A percentile compares a stretch with the other conserved stretches of the same genome.
phyloP scores from a whole-genome alignment of 1,284 basidiomycete species.

The Sporisorium reilianum region DNA sequence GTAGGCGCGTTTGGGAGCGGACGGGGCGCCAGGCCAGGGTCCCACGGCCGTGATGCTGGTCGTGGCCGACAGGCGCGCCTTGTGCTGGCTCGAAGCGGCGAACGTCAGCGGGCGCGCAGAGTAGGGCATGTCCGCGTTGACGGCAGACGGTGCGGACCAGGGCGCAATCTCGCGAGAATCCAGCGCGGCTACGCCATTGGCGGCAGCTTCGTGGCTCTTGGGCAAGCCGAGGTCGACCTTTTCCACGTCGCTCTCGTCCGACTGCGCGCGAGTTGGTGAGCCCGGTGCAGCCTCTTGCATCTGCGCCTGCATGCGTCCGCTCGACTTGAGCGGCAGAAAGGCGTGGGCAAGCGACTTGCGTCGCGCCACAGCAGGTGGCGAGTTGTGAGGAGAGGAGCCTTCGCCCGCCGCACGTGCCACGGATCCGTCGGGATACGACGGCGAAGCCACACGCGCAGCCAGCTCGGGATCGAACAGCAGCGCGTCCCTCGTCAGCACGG shows the following conservation, averaged over 20 bases:
- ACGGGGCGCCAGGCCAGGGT: neutral
- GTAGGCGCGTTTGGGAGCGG: slow-evolving; percentile 22
- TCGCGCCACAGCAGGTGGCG: slow-evolving; percentile 14
- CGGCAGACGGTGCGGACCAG: slow-evolving; percentile 17
- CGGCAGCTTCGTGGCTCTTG: slow-evolving; percentile 8
- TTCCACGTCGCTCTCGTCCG: slow-evolving; percentile 12
- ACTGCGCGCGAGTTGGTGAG: slow-evolving; percentile 8
- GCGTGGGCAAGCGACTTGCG: slow-evolving; percentile 25
- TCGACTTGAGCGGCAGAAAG: slow-evolving; percentile 22
- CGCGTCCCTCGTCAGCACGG: slow-evolving; percentile 42
- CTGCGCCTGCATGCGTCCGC: slow-evolving; percentile 22
- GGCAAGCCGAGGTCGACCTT: slow-evolving; percentile 12
- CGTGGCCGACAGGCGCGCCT: slow-evolving; percentile 27
- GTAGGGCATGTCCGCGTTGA: slow-evolving; percentile 7
- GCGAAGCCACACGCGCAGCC: slow-evolving; percentile 20
- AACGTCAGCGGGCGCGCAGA: slow-evolving; percentile 29
- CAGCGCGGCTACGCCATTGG: neutral
- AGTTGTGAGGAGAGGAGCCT: slow-evolving; percentile 10
- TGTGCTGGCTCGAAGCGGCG: slow-evolving; percentile 17
- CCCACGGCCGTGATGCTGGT: slow-evolving; percentile 28
- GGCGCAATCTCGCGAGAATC: slow-evolving; percentile 33
- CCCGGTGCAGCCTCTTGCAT: slow-evolving; percentile 5
- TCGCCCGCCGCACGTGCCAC: neutral
- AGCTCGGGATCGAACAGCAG: slow-evolving; percentile 48
- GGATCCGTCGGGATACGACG: slow-evolving; percentile 7